Evolutionary conservation across 108 stramenopile genomes (phyloP).

Genomic region (Hondaea fermentalgiana): DNA sequence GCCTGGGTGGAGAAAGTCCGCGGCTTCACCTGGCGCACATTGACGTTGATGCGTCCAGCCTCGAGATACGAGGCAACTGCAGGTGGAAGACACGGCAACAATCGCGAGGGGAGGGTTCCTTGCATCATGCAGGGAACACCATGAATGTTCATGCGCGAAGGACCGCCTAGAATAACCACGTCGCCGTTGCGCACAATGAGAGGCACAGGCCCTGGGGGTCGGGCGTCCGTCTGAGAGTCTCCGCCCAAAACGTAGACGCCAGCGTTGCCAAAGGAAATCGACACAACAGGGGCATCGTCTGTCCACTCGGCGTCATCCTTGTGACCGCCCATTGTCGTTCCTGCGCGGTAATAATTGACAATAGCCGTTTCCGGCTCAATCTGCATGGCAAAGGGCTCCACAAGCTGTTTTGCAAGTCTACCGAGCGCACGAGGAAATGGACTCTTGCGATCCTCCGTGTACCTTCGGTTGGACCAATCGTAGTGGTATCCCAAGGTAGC

Average conservation of each 20-base stretch:
- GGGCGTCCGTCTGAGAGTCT: background rate
- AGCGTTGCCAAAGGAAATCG: constrained; percentile 20
- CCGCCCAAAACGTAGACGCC: constrained; percentile 27
- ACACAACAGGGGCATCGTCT: constrained; percentile 21
- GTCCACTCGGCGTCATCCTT: constrained; percentile 26
- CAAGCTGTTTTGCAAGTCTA: background rate
- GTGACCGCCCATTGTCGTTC: constrained; percentile 33
- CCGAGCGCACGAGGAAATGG: constrained; percentile 8
- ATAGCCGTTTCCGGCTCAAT: constrained; percentile 33
- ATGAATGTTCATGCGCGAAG: constrained; percentile 22
- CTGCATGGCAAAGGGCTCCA: background rate
- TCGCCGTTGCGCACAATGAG: constrained; percentile 25
- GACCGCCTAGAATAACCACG: constrained; percentile 21
- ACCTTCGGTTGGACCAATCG: constrained; percentile 24
- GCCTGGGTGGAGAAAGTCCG: background rate
- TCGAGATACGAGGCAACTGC: background rate
- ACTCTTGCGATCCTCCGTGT: background rate
- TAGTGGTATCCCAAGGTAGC: constrained; percentile 21
- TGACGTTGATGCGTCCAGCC: background rate
- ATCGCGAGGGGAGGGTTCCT: background rate
- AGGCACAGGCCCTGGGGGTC: constrained; percentile 2
- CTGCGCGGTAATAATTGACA: constrained; percentile 27
- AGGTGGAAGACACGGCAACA: background rate
- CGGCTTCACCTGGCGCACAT: constrained; percentile 11
- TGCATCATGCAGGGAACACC: constrained; percentile 20